Conservation (phyloP, 345 rosid genomes). For the Gossypium ekmanianum region DNA sequence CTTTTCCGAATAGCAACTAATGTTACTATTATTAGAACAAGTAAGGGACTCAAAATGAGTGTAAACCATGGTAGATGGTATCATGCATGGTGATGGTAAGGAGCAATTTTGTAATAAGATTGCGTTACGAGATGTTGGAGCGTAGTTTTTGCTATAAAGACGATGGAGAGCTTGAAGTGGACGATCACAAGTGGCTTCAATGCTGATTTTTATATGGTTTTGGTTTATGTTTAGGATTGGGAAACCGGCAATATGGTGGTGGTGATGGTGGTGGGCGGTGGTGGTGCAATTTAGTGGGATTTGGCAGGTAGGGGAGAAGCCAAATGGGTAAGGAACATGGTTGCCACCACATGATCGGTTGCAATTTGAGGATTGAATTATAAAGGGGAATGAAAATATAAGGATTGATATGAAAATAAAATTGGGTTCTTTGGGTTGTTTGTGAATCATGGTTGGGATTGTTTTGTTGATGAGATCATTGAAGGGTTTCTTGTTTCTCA, state of each 20-base stretch:
- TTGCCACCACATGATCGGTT: slow-evolving; percentile 34
- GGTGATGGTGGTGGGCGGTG: slow-evolving; percentile 14
- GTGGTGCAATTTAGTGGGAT: slow-evolving; percentile 49
- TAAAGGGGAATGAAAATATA: background rate
- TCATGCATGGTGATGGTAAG: slow-evolving; percentile 14
- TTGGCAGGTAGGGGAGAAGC: slow-evolving; percentile 46
- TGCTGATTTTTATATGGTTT: slow-evolving; percentile 27
- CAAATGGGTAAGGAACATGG: slow-evolving; percentile 49
- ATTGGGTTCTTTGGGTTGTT: background rate
- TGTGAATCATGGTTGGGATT: slow-evolving; percentile 12
- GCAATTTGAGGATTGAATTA: slow-evolving; percentile 25
- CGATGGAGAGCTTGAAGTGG: slow-evolving; percentile 26
- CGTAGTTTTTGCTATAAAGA: slow-evolving; percentile 38
- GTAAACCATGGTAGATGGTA: slow-evolving; percentile 29
- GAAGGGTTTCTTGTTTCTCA: background rate
- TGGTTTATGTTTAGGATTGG: slow-evolving; percentile 14
- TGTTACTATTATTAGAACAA: slow-evolving; percentile 13
- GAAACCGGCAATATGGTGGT: slow-evolving; percentile 24
- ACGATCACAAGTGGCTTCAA: slow-evolving; percentile 46
- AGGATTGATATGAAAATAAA: slow-evolving; percentile 12
- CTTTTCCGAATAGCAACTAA: slow-evolving; percentile 34
- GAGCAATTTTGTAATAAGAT: slow-evolving; percentile 43
- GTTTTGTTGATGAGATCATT: background rate
- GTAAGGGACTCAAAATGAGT: slow-evolving; percentile 31
- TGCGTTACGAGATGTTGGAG: slow-evolving; percentile 43